phyloP scores from a whole-genome alignment of 345 rosid genomes.

The Boechera stricta region DNA sequence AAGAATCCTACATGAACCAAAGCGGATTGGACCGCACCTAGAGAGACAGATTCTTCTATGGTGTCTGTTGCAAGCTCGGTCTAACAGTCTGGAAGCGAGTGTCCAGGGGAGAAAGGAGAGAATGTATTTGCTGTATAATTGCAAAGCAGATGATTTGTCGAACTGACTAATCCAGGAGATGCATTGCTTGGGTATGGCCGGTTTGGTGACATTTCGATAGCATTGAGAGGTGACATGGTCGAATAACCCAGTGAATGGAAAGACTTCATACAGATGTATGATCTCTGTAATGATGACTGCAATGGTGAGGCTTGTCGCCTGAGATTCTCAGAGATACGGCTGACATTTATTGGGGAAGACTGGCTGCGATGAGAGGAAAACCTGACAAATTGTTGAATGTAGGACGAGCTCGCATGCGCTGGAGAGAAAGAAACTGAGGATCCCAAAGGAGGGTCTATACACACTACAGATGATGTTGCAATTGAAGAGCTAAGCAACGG shows the following conservation, averaged over 20 bases:
- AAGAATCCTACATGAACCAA: neutral
- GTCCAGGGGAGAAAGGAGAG: constrained; percentile 74
- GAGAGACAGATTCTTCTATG: constrained; percentile 5
- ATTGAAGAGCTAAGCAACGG: constrained; percentile 58
- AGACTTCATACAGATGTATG: constrained; percentile 53
- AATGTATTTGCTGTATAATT: constrained; percentile 67
- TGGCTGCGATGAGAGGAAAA: constrained; percentile 45
- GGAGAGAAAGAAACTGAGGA: constrained; percentile 52
- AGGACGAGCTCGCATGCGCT: constrained; percentile 54
- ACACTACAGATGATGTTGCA: constrained; percentile 51
- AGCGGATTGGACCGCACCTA: neutral
- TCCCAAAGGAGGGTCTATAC: constrained; percentile 52
- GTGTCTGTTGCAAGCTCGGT: neutral
- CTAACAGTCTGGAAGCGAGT: constrained; percentile 70
- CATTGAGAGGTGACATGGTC: constrained; percentile 60
- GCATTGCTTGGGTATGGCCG: constrained; percentile 65
- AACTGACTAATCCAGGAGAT: constrained; percentile 54
- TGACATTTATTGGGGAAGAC: constrained; percentile 54
- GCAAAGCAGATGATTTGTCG: constrained; percentile 55
- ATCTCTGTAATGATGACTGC: constrained; percentile 39
- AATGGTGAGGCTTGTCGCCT: constrained; percentile 59
- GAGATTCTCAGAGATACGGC: constrained; percentile 60
- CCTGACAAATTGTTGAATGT: constrained; percentile 54
- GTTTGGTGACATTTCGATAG: constrained; percentile 57
- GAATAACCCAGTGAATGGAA: constrained; percentile 64